Conservation (phyloP, 2,329 filamentous ascomycete species). For the Aureobasidium mangrovei region DNA sequence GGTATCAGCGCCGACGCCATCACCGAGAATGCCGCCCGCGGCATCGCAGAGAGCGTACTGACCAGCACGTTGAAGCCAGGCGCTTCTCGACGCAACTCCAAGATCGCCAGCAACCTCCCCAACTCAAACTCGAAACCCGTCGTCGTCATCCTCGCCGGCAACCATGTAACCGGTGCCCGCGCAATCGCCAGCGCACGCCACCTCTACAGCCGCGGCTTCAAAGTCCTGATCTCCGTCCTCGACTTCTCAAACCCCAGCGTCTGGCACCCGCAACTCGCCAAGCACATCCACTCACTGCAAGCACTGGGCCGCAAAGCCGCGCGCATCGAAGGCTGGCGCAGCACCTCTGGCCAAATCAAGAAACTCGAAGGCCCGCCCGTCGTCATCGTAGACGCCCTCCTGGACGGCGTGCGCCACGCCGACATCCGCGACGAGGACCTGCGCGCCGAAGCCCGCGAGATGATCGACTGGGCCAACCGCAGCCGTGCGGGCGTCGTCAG, state of each 20-base stretch:
- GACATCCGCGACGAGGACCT: slow-evolving; percentile 68
- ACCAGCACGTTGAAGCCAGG: slow-evolving; percentile 20
- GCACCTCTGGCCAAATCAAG: slow-evolving; percentile 46
- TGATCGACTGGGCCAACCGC: slow-evolving; percentile 90
- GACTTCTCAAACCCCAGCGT: slow-evolving; percentile 77
- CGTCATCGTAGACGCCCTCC: slow-evolving; percentile 78
- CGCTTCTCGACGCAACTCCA: slow-evolving; percentile 23
- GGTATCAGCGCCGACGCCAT: slow-evolving; percentile 84
- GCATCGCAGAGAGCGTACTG: slow-evolving; percentile 76
- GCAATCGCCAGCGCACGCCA: slow-evolving; percentile 81
- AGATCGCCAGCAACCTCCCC: slow-evolving; percentile 46
- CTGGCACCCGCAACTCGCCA: slow-evolving; percentile 67
- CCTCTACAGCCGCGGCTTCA: slow-evolving; percentile 71
- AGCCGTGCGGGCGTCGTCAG: slow-evolving; percentile 74
- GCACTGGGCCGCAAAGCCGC: slow-evolving; percentile 45
- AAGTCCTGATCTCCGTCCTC: slow-evolving; percentile 74
- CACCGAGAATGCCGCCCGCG: slow-evolving; percentile 81
- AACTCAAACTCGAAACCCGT: slow-evolving; percentile 44
- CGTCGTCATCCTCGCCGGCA: slow-evolving; percentile 81
- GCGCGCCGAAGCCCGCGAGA: slow-evolving; percentile 73
- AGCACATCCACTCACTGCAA: slow-evolving; percentile 75
- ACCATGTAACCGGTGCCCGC: slow-evolving; percentile 79
- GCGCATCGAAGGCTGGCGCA: slow-evolving; percentile 55
- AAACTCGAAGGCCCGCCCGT: slow-evolving; percentile 57
- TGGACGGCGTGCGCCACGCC: slow-evolving; percentile 83